Evolutionary conservation across 495 filamentous ascomycete genomes (phyloP).

Genomic region (Aspergillus carlsbadensis): DNA sequence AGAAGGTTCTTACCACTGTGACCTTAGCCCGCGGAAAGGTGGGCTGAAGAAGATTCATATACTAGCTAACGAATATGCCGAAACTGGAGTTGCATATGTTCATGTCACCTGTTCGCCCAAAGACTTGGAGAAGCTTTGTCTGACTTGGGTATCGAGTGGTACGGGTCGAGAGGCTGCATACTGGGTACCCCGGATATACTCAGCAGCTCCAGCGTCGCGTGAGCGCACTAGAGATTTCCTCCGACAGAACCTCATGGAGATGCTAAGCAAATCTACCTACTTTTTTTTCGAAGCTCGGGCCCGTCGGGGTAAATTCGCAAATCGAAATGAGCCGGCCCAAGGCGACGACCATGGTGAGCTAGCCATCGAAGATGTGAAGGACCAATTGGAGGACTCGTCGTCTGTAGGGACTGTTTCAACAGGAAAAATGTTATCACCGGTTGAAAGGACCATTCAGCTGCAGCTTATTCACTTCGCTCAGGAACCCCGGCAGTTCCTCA

Average conservation of each 20-base stretch:
- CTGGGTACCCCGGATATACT: conserved; percentile 32
- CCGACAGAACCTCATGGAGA: conserved; percentile 8
- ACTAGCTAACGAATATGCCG: neutral
- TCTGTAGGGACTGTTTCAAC: neutral
- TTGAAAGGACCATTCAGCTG: neutral
- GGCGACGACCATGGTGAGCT: neutral
- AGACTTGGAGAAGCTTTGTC: conserved; percentile 26
- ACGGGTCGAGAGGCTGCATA: conserved; percentile 5
- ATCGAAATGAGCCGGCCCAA: neutral
- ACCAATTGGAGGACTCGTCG: neutral
- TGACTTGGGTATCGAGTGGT: conserved; percentile 30
- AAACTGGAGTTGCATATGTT: conserved; percentile 23
- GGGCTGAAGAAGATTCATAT: conserved; percentile 25
- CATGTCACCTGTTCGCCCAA: conserved; percentile 27
- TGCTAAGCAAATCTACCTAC: neutral
- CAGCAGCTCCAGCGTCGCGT: conserved; percentile 9
- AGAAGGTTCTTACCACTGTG: conserved; percentile 25
- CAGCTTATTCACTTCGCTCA: neutral
- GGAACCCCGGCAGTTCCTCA: neutral
- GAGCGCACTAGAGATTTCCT: conserved; percentile 11
- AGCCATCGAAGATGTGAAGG: neutral
- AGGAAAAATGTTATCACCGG: neutral
- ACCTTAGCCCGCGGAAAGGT: conserved; percentile 11
- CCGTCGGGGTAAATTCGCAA: neutral
- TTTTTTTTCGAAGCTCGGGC: neutral